Conservation (phyloP, 495 filamentous ascomycete genomes). For the Aspergillus sclerotiicarbonarius region DNA sequence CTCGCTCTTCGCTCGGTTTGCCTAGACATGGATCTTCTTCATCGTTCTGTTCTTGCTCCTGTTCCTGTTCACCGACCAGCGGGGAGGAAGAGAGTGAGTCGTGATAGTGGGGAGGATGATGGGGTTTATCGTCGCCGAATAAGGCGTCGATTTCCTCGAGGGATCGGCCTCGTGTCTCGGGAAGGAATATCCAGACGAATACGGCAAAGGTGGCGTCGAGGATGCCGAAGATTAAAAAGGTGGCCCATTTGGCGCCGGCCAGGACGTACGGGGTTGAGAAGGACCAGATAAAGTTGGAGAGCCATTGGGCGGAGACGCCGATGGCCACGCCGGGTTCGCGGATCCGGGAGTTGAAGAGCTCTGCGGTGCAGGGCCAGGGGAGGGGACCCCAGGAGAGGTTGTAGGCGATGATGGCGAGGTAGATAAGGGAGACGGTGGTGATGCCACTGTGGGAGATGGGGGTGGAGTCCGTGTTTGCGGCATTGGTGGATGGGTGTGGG, state of each 20-base stretch:
- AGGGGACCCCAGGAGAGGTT: constrained; percentile 43
- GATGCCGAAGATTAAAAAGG: constrained; percentile 49
- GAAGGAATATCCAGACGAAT: constrained; percentile 46
- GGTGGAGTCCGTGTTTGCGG: constrained; percentile 19
- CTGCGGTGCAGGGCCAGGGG: constrained; percentile 37
- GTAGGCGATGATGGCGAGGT: constrained; percentile 47
- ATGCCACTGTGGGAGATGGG: constrained; percentile 34
- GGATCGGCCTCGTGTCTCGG: constrained; percentile 67
- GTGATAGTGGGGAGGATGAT: too few species aligned
- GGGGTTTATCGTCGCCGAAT: constrained; percentile 40
- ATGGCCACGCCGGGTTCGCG: constrained; percentile 49
- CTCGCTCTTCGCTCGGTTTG: too few species aligned
- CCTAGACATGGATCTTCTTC: too few species aligned
- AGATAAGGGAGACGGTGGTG: constrained; percentile 48
- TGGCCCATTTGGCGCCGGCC: constrained; percentile 45
- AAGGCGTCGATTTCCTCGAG: constrained; percentile 69
- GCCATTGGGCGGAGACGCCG: constrained; percentile 50
- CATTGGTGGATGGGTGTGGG: background rate
- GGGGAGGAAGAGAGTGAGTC: too few species aligned
- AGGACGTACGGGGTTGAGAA: constrained; percentile 53
- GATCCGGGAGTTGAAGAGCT: constrained; percentile 51
- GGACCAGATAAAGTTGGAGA: constrained; percentile 54
- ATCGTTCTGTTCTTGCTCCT: too few species aligned
- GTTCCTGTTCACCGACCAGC: too few species aligned
- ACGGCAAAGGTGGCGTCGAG: constrained; percentile 38